These are phyloP conservation scores for Intubia oerlemansii DNA, from an alignment of 2,329 filamentous ascomycete genomes.

Conservation along the genomic window DNA sequence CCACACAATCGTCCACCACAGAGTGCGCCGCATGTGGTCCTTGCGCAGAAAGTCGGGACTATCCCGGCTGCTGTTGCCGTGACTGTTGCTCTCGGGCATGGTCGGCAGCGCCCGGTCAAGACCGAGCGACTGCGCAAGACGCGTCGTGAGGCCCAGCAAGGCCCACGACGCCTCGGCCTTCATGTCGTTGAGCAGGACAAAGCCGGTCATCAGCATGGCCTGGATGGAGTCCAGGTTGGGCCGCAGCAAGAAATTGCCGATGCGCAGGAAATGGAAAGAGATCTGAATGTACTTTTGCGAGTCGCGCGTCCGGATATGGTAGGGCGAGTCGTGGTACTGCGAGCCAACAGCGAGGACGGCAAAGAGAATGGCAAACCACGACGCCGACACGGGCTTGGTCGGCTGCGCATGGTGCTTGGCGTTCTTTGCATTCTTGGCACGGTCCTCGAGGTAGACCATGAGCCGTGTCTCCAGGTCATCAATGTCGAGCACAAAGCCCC, in stretches of 20 bases:
- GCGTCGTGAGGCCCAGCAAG: conserved; percentile 38
- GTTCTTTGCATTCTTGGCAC: conserved; percentile 31
- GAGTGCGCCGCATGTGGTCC: conserved; percentile 30
- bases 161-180: conserved; percentile 49
- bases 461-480: conserved; percentile 42
- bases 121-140: conserved; percentile 42
- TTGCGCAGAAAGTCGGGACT: conserved; percentile 25
- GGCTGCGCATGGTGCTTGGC: conserved; percentile 21
- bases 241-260: conserved; percentile 40
- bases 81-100: conserved; percentile 3
- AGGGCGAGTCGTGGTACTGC: conserved; percentile 43
- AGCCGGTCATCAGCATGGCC: conserved; percentile 38
- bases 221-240: conserved; percentile 46
- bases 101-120: conserved; percentile 28
- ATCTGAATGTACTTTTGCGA: conserved; percentile 41
- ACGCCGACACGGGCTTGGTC: conserved; percentile 28
- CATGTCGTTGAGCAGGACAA: conserved; percentile 46
- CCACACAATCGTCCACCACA: conserved; percentile 47
- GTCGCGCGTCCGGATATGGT: conserved; percentile 35
- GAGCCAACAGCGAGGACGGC: conserved; percentile 43
- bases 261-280: conserved; percentile 40
- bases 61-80: conserved; percentile 20
- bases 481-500: conserved; percentile 45
- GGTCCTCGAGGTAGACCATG: conserved; percentile 43
- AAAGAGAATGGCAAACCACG: conserved; percentile 45